Base-by-base conservation (phyloP, 2,329 filamentous ascomycete species). In the Stachybotrys chlorohalonatus region DNA sequence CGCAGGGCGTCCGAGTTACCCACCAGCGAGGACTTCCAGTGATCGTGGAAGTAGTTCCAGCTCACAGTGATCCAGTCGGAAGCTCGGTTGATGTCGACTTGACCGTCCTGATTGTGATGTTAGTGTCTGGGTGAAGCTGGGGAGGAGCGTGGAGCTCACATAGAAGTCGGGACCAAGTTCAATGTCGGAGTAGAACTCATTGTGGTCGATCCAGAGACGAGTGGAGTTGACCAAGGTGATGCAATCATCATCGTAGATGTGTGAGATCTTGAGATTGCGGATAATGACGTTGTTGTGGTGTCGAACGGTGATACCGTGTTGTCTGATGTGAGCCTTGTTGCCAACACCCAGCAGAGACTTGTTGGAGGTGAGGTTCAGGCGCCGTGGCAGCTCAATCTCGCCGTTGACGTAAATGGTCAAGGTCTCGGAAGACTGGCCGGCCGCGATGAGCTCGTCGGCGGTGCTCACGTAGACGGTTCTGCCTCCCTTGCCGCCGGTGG, bases 11-110 rank as follows among this genome's bases (percentile, higher is more conserved):
- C 67, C 42, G 67, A 65, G 63, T 75, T 75, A 7, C 74, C 75
- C 4, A 76, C 61, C 0, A 77, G 68, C 2, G 73, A 75, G 1
- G 70, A 70, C 59, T 75, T 78, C 70, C 73, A 76, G 63, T 76
- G 73, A 57, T 76, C 70, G 56, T 77, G 75, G 68, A 77, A 75
- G 59, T 75, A 76, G 64, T 76, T 77, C 71, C 73, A 75, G 0
- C 70, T 75, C 2, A 77, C 64, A 0, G 75, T 78, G 55, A 77
- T 64, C 63, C 66, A 77, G 64, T 77, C 74, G 0, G 70, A 71
- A 3, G 67, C 73, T 4, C 70, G 70, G 50, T 74, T 70, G 45
- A 76, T 74, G 49, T 77, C 75, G 32, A 75, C 63, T 62, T 75
- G 73, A 8, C 75, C 75, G 52, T 77, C 74, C 66, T 73, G 57